phyloP scores from a whole-genome alignment of 306 rosid species.

The Medicago arabica region DNA sequence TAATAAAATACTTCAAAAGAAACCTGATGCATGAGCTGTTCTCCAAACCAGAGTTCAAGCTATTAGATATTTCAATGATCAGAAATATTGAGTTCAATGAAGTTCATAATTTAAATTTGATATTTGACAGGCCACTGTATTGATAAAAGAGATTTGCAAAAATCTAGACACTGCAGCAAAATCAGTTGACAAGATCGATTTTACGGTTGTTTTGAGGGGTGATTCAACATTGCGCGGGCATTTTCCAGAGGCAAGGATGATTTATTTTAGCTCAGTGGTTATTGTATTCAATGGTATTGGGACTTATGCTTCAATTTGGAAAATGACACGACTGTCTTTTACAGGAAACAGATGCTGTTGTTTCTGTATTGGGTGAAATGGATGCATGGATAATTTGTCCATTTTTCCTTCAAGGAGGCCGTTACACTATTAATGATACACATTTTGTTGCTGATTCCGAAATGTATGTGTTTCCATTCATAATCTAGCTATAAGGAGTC shows the following conservation, averaged over 20 bases:
- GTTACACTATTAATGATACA: conserved; percentile 81
- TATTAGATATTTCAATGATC: conserved; percentile 32
- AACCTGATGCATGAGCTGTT: conserved; percentile 14
- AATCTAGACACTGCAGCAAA: conserved; percentile 73
- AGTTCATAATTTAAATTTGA: conserved; percentile 37
- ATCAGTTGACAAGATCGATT: conserved; percentile 65
- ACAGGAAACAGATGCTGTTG: conserved; percentile 94
- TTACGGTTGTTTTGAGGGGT: conserved; percentile 92
- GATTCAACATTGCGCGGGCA: conserved; percentile 98
- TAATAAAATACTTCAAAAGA: conserved; percentile 25
- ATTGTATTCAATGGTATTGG: conserved; percentile 27
- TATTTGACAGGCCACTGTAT: conserved; percentile 69
- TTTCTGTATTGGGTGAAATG: conserved; percentile 86
- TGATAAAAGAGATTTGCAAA: conserved; percentile 79
- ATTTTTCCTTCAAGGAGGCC: conserved; percentile 96
- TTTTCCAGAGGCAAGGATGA: conserved; percentile 89
- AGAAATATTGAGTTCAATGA: conserved; percentile 23
- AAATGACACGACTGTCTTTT: conserved; percentile 30
- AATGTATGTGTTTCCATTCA: conserved; percentile 54
- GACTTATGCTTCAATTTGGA: conserved; percentile 41
- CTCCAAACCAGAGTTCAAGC: conserved; percentile 30
- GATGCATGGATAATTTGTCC: conserved; percentile 99
- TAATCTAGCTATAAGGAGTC: conserved; percentile 24
- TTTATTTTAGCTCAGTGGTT: conserved; percentile 18
- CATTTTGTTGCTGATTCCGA: conserved; percentile 94